phyloP scores from a whole-genome alignment of 116 monocot genomes.

The Iris pallida region DNA sequence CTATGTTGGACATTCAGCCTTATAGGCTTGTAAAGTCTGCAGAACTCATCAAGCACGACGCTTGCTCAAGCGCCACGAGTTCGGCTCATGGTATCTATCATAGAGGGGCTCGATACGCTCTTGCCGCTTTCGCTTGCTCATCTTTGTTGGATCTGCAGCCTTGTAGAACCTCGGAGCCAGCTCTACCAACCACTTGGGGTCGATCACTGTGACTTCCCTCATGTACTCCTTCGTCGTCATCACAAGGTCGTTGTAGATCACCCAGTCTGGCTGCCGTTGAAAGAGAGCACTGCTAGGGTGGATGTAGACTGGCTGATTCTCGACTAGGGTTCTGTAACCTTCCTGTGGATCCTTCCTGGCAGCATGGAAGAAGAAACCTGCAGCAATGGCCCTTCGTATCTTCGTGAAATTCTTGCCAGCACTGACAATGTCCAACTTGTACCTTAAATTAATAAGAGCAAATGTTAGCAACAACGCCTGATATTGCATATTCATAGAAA shows the following conservation, averaged over 20 bases:
- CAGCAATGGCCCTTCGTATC: conserved; percentile 83
- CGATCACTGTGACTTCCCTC: conserved; percentile 89
- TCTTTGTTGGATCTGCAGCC: conserved; percentile 80
- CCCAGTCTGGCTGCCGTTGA: conserved; percentile 94
- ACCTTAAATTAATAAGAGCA: conserved; percentile 53
- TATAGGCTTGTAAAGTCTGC: not conserved
- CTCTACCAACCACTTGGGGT: conserved; percentile 92
- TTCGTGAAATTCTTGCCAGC: conserved; percentile 94
- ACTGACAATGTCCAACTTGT: conserved; percentile 75
- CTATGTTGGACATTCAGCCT: not conserved
- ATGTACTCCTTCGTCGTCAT: conserved; percentile 99
- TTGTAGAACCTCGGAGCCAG: conserved; percentile 90
- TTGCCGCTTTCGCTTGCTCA: conserved; percentile 91
- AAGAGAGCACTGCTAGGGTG: conserved; percentile 92
- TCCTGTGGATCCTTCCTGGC: conserved; percentile 96
- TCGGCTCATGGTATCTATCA: conserved; percentile 91
- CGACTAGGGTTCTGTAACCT: conserved; percentile 86
- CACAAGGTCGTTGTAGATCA: conserved; percentile 86
- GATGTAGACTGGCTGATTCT: conserved; percentile 94
- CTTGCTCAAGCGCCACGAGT: conserved; percentile 90
- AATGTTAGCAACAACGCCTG: too few species aligned
- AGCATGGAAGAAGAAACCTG: conserved; percentile 90
- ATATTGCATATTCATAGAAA: too few species aligned
- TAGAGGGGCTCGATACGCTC: conserved; percentile 88
- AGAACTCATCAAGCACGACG: conserved; percentile 58